Percentiles rank a stretch among this genome's conserved stretches.
These are phyloP conservation scores for Trametes cingulata DNA, from an alignment of 768 basidiomycete genomes.

Conservation along the genomic window DNA sequence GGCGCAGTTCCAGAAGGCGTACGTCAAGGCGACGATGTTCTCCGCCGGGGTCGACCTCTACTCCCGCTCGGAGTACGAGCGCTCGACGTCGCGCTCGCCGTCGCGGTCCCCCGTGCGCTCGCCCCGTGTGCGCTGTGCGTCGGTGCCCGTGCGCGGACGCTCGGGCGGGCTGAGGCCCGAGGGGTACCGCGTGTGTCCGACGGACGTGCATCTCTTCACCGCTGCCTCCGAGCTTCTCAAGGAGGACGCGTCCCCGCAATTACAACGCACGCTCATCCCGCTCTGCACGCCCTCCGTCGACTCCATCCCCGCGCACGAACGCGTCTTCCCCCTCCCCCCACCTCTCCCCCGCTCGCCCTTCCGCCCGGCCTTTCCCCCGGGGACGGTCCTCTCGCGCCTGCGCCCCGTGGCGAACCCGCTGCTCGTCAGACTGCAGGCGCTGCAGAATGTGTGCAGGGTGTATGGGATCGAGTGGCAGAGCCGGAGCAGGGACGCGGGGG, in stretches of 20 bases:
- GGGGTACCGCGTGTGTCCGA: conserved; percentile 45
- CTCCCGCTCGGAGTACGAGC: conserved; percentile 15
- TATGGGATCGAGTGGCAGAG: conserved; percentile 37
- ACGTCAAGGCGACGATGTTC: conserved; percentile 55
- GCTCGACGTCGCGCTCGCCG: conserved; percentile 23
- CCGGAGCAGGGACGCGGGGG: conserved; percentile 47
- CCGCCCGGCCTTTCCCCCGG: conserved; percentile 33
- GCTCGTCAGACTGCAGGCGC: conserved; percentile 57
- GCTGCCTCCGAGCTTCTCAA: conserved; percentile 18
- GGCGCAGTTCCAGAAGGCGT: conserved; percentile 57
- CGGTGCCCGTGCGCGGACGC: conserved; percentile 7
- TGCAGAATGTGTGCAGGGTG: conserved; percentile 50
- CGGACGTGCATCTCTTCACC: conserved; percentile 47
- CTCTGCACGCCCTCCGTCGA: conserved; percentile 34
- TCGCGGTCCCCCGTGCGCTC: conserved; percentile 17
- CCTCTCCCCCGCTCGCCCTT: conserved; percentile 44
- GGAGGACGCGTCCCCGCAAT: conserved; percentile 4
- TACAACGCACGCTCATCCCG: conserved; percentile 26
- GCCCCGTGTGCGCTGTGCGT: neutral
- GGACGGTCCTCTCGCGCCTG: conserved; percentile 43
- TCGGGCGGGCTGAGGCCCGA: conserved; percentile 34
- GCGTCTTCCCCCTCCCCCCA: conserved; percentile 35
- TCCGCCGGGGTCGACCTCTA: conserved; percentile 36
- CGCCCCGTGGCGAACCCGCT: conserved; percentile 63
- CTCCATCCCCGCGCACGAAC: conserved; percentile 28